These are phyloP conservation scores for Abrus pulchellus DNA, from an alignment of 306 rosid genomes.

Conservation along the genomic window DNA sequence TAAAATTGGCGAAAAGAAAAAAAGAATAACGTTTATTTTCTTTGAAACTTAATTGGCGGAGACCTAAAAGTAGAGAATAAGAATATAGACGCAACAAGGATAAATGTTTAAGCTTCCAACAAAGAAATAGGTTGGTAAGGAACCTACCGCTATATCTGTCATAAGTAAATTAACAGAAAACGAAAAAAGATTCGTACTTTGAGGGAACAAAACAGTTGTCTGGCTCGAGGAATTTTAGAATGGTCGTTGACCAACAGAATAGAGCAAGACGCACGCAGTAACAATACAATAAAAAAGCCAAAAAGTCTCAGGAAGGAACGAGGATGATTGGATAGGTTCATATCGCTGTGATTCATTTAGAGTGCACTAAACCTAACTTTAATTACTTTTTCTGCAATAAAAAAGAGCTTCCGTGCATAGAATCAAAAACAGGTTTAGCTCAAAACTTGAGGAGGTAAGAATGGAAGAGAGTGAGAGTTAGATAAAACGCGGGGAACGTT, in stretches of 20 bases:
- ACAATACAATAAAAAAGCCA: conserved; percentile 21
- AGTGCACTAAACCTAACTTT: conserved; percentile 6
- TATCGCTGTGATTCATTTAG: background rate
- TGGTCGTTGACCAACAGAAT: conserved; percentile 41
- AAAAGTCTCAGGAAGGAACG: conserved; percentile 10
- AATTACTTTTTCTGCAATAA: conserved; percentile 4
- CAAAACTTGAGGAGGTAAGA: conserved; percentile 32
- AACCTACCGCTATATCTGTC: background rate
- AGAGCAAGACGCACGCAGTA: conserved; percentile 7
- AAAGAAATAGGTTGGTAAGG: conserved; percentile 49
- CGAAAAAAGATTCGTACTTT: conserved; percentile 42
- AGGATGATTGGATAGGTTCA: conserved; percentile 25
- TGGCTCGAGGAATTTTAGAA: conserved; percentile 41
- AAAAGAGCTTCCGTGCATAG: conserved; percentile 38
- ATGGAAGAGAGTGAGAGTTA: conserved; percentile 12
- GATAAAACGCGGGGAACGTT: conserved; percentile 23
- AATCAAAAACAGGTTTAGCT: conserved; percentile 34
- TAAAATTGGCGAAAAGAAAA: background rate
- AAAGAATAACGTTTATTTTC: background rate
- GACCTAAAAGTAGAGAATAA: conserved; percentile 32
- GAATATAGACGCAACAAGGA: conserved; percentile 38
- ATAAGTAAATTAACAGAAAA: conserved; percentile 17
- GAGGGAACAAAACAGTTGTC: conserved; percentile 45
- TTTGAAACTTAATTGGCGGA: background rate
- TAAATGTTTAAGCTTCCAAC: conserved; percentile 33